Percentiles rank a stretch among this genome's conserved stretches.
Evolutionary conservation across 2,329 filamentous ascomycete species (phyloP).

Genomic region (Zalaria obscura): DNA sequence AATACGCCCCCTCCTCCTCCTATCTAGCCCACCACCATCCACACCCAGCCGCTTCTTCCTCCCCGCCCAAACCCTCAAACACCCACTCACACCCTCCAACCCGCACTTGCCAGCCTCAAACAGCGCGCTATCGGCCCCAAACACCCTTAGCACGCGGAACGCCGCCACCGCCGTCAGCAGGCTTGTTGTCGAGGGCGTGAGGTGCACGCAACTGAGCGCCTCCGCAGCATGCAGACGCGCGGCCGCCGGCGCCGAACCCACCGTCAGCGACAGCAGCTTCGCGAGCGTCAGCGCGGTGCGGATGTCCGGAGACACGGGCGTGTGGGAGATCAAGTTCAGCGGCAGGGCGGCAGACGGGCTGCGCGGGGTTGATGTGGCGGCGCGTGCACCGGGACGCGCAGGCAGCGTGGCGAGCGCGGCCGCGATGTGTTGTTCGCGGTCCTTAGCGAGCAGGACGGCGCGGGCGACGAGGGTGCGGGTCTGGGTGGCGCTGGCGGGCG

Average conservation of each 20-base stretch:
- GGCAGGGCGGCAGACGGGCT: conserved; percentile 19
- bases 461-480: conserved; percentile 44
- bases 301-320: conserved; percentile 42
- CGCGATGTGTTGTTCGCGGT: conserved; percentile 36
- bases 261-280: conserved; percentile 38
- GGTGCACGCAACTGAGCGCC: conserved; percentile 24
- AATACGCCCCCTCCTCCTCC: conserved; percentile 22
- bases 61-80: conserved; percentile 27
- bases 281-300: conserved; percentile 43
- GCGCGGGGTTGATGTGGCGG: conserved; percentile 6
- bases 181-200: conserved; percentile 25
- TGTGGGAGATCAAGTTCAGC: conserved; percentile 36
- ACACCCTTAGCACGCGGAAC: conserved; percentile 25
- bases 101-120: conserved; percentile 21
- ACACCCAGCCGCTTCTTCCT: conserved; percentile 10
- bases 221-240: conserved; percentile 23
- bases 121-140: conserved; percentile 19
- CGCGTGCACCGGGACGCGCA: neutral
- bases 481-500: conserved; percentile 60
- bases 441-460: conserved; percentile 41
- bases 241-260: conserved; percentile 9
- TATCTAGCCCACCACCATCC: conserved; percentile 23
- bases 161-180: conserved; percentile 32
- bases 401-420: conserved; percentile 41
- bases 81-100: conserved; percentile 28